Base-by-base conservation (phyloP, 2,329 filamentous ascomycete species). In the Nothopassalora personata region DNA sequence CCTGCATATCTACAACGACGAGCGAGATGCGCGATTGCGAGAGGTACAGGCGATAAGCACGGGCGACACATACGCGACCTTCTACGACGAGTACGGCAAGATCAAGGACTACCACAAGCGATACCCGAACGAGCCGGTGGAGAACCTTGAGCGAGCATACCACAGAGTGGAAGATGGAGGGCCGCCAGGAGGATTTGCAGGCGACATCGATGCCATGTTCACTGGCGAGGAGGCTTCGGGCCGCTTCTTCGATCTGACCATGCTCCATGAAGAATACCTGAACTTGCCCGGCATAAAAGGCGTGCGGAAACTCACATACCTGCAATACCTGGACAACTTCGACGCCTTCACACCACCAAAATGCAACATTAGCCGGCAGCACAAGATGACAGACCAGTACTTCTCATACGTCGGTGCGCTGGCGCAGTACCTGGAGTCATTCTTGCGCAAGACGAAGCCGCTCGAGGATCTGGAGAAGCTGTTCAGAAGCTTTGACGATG, bases 221-320 rank as follows among this genome's bases (percentile, higher is more conserved):
- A 96, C 91, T 0, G 94, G 94, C 62, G 95, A 99, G 75, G 94
- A 99, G 74, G 88, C 88, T 0, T 97, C 89, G 69, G 94, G 94
- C 47, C 88, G 91, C 67, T 99, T 90, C 75, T 89, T 99, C 69
- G 94, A 99, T 73, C 77, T 99, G 50, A 93, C 88, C 18, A 83
- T 81, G 43, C 84, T 86, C 66, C 92, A 97, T 74, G 93, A 97
- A 70, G 81, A 88, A 13, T 99, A 91, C 71, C 81, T 97, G 60
- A 99, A 99, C 71, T 80, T 99, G 8, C 89, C 91, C 1, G 87
- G 89, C 8, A 86, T 92, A 19, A 96, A 95, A 75, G 70, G 73
- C 51, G 71, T 72, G 36, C 72, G 75, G 46, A 85, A 93, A 55
- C 77, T 94, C 46, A 88, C 86, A 15, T 99, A 99, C 71, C 80